These are phyloP conservation scores for Entoloma clypeatum DNA, from an alignment of 1,284 basidiomycete genomes.

Conservation along the genomic window DNA sequence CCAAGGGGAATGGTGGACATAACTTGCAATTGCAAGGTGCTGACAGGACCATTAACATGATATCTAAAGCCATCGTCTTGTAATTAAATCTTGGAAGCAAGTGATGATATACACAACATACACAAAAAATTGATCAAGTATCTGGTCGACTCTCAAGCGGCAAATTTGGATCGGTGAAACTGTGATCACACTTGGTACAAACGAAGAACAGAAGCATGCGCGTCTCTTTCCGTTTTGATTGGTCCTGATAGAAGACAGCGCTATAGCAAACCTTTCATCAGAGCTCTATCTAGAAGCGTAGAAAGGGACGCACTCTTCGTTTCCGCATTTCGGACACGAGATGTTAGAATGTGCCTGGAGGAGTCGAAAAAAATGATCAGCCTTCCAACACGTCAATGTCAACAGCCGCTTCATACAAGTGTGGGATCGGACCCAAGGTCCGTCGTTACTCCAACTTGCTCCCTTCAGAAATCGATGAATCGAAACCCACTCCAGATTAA, in stretches of 20 bases:
- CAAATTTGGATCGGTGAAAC: conserved; percentile 70
- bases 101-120: too few species aligned
- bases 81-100: too few species aligned
- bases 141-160: conserved; percentile 30
- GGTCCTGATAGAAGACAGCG: conserved; percentile 90
- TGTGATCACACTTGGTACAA: conserved; percentile 81
- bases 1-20: too few species aligned
- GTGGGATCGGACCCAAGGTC: conserved; percentile 92
- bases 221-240: conserved; percentile 89
- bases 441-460: conserved; percentile 88
- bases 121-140: too few species aligned
- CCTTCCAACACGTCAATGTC: conserved; percentile 1
- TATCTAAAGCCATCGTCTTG: too few species aligned
- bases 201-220: conserved; percentile 93
- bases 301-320: conserved; percentile 60
- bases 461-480: conserved; percentile 63
- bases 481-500: too few species aligned
- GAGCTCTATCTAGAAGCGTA: conserved; percentile 4
- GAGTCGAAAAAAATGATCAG: conserved; percentile 5
- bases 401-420: conserved; percentile 55
- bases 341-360: conserved; percentile 70
- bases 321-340: conserved; percentile 63
- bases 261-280: conserved; percentile 36
- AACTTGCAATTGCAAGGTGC: too few species aligned
- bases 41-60: too few species aligned